Percentiles rank a stretch among this genome's conserved stretches.
Evolutionary conservation across 1,139 yeast species (phyloP).

Genomic region (Hyphopichia burtonii): DNA sequence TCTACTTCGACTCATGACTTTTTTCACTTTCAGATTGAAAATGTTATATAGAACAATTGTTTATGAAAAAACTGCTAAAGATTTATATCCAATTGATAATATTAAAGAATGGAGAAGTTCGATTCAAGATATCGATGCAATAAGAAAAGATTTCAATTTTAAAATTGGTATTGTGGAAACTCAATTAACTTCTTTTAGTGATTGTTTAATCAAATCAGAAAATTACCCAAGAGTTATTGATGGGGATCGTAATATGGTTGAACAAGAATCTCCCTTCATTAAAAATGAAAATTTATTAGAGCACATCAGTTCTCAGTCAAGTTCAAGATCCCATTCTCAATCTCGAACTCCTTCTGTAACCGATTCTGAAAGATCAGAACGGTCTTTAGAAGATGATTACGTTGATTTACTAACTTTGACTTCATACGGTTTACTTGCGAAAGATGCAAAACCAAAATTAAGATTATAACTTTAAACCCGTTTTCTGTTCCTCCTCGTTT

Average conservation of each 20-base stretch:
- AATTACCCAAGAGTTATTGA: conserved; percentile 28
- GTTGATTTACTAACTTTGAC: conserved; percentile 1
- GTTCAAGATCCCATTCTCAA: no score
- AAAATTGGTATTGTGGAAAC: conserved; percentile 26
- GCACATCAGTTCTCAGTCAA: background rate
- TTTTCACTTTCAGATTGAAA: conserved; percentile 23
- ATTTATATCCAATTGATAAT: conserved; percentile 29
- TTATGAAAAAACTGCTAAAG: conserved; percentile 21
- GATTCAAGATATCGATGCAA: conserved; percentile 23
- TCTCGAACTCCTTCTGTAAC: background rate
- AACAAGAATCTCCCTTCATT: background rate
- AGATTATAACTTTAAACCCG: background rate
- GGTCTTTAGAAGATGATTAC: background rate
- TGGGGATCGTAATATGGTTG: background rate
- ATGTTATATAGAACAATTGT: conserved; percentile 30
- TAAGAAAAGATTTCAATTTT: conserved; percentile 25
- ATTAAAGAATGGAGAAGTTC: conserved; percentile 29
- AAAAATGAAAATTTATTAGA: background rate
- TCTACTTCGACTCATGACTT: conserved; percentile 31
- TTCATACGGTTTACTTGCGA: background rate
- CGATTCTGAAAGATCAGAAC: background rate
- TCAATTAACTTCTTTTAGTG: conserved; percentile 25
- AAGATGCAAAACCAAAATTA: conserved; percentile 3
- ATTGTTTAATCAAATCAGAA: conserved; percentile 22
- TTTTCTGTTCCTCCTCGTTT: no score